Percentiles rank a stretch among this genome's conserved stretches.
Evolutionary conservation across 1,139 yeast species (phyloP).

Genomic region (Neolecta irregularis): DNA sequence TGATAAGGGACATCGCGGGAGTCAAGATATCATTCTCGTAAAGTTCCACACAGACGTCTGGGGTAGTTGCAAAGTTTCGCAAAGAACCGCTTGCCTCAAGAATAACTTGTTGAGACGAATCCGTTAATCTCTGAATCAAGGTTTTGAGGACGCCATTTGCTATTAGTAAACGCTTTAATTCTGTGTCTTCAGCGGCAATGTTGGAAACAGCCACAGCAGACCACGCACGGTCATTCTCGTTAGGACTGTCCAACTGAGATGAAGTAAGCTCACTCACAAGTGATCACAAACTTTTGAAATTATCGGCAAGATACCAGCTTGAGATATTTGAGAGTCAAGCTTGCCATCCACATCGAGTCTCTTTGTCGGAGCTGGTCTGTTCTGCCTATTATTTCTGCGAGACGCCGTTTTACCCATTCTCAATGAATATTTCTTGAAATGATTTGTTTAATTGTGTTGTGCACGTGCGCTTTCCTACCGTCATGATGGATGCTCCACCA

Average conservation of each 20-base stretch:
- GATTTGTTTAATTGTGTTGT: no score
- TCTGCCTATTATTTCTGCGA: no score
- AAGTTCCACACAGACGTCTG: slow-evolving; percentile 56
- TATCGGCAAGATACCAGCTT: no score
- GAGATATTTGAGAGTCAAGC: no score
- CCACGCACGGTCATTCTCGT: slow-evolving; percentile 60
- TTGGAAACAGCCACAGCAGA: slow-evolving; percentile 63
- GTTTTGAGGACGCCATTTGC: slow-evolving; percentile 55
- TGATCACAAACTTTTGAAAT: no score
- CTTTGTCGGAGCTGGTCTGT: no score
- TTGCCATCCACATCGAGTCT: no score
- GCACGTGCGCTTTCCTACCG: no score
- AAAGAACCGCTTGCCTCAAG: slow-evolving; percentile 69
- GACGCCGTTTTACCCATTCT: no score
- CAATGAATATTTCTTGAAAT: no score
- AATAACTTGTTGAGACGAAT: slow-evolving; percentile 55
- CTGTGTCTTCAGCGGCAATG: slow-evolving; percentile 46
- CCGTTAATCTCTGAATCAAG: slow-evolving; percentile 50
- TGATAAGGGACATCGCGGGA: no score
- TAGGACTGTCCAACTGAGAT: slow-evolving; percentile 34
- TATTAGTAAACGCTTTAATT: slow-evolving; percentile 45
- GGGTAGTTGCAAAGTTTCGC: slow-evolving; percentile 59
- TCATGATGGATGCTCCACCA: neutral
- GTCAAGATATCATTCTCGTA: slow-evolving; percentile 73
- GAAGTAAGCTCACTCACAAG: neutral